These are phyloP conservation scores for Parascedosporium putredinis DNA, from an alignment of 2,329 filamentous ascomycete species.

Conservation along the genomic window DNA sequence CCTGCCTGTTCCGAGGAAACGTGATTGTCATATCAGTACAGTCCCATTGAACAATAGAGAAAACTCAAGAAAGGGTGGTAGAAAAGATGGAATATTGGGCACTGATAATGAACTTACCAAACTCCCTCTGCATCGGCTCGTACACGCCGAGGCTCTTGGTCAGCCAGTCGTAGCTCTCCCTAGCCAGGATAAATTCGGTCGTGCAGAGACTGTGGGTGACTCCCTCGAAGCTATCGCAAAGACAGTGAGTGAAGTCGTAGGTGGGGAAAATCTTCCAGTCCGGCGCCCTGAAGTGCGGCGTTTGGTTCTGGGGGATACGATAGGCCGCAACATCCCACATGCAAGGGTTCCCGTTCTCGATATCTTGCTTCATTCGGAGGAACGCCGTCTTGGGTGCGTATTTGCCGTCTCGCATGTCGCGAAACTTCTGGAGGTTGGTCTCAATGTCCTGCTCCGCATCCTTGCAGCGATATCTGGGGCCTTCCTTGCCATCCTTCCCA, in stretches of 20 bases:
- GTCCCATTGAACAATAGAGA: not conserved
- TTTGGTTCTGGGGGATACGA: slow-evolving; percentile 62
- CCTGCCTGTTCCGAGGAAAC: slow-evolving; percentile 19
- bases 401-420: slow-evolving; percentile 83
- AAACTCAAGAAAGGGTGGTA: not conserved
- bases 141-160: slow-evolving; percentile 75
- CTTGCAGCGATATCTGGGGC: slow-evolving; percentile 65
- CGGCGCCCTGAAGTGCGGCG: slow-evolving; percentile 68
- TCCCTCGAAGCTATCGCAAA: slow-evolving; percentile 84
- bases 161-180: slow-evolving; percentile 85
- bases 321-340: slow-evolving; percentile 97
- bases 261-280: slow-evolving; percentile 91
- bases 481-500: slow-evolving; percentile 56
- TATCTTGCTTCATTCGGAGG: slow-evolving; percentile 88
- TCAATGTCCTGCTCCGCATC: slow-evolving; percentile 68
- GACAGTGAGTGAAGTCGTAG: slow-evolving; percentile 84
- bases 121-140: slow-evolving; percentile 90
- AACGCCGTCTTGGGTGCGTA: slow-evolving; percentile 78
- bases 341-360: slow-evolving; percentile 74
- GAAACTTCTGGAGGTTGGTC: slow-evolving; percentile 71
- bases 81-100: too few species aligned
- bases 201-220: slow-evolving; percentile 93
- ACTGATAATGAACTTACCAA: slow-evolving; percentile 23
- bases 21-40: too few species aligned
- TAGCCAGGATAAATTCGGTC: slow-evolving; percentile 76